phyloP scores from a whole-genome alignment of 2,329 filamentous ascomycete species.

The Colletotrichum lindemuthianum region DNA sequence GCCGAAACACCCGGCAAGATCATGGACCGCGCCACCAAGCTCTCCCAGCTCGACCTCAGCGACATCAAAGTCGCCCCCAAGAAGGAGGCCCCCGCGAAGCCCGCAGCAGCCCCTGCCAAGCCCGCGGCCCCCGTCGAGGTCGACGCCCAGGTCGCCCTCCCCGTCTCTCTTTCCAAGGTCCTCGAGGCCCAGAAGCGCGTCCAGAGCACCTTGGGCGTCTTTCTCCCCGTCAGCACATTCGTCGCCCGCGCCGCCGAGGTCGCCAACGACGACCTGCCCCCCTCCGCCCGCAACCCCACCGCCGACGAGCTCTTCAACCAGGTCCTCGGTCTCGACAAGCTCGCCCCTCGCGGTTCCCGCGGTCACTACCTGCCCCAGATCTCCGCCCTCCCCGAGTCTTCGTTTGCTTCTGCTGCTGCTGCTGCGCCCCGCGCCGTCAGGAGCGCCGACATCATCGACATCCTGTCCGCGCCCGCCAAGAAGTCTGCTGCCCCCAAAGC shows the following conservation, averaged over 20 bases:
- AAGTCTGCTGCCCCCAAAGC: conserved; percentile 40
- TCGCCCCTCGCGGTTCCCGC: conserved; percentile 56
- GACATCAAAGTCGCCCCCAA: conserved; percentile 85
- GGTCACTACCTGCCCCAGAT: conserved; percentile 80
- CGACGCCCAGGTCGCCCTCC: conserved; percentile 71
- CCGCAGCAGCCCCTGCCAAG: conserved; percentile 35
- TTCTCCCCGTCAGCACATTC: conserved; percentile 86
- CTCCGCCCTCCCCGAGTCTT: conserved; percentile 62
- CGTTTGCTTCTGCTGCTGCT: conserved; percentile 41
- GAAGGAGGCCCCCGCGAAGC: conserved; percentile 46
- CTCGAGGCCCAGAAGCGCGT: conserved; percentile 84
- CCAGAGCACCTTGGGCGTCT: conserved; percentile 79
- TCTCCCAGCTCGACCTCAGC: conserved; percentile 88
- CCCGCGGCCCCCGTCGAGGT: conserved; percentile 55
- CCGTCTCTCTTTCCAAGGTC: conserved; percentile 82
- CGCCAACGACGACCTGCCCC: conserved; percentile 88
- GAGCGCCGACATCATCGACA: conserved; percentile 80
- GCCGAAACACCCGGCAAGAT: conserved; percentile 76
- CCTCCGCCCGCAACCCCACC: conserved; percentile 71
- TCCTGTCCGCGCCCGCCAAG: conserved; percentile 65
- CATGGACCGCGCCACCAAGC: conserved; percentile 76
- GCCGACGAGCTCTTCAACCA: conserved; percentile 90
- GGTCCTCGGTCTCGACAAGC: conserved; percentile 75
- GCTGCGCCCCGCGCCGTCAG: conserved; percentile 41
- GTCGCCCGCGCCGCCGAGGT: conserved; percentile 85